Percentiles rank a stretch among this genome's conserved stretches.
phyloP scores from a whole-genome alignment of 768 basidiomycete genomes.

The Hygrocybe coccinea region DNA sequence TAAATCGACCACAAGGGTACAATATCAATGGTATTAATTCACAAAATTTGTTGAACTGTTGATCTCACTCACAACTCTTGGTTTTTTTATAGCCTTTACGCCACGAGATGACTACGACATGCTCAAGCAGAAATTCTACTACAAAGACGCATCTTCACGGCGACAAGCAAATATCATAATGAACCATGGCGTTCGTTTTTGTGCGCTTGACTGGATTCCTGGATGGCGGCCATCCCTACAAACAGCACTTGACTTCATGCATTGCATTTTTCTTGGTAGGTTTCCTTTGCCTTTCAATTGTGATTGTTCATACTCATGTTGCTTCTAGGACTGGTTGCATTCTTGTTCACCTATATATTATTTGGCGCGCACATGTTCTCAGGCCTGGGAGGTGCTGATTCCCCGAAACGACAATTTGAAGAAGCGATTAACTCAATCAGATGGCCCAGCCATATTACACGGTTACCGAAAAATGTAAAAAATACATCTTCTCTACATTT shows the following conservation, averaged over 20 bases:
- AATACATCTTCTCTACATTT: conserved; percentile 2
- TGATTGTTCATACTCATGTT: background rate
- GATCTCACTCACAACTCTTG: background rate
- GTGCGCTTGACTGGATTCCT: conserved; percentile 22
- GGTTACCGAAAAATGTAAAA: conserved; percentile 31
- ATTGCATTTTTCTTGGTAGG: conserved; percentile 25
- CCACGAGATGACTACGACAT: conserved; percentile 15
- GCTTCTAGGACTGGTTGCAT: conserved; percentile 14
- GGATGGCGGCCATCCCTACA: conserved; percentile 24
- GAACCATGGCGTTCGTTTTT: conserved; percentile 20
- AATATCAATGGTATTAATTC: conserved; percentile 2
- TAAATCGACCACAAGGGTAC: conserved; percentile 15
- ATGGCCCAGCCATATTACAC: conserved; percentile 30
- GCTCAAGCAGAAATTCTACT: conserved; percentile 15
- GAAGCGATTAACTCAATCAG: background rate
- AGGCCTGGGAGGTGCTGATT: conserved; percentile 20
- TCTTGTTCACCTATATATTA: conserved; percentile 20
- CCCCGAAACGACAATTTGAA: conserved; percentile 4
- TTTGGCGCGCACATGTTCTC: conserved; percentile 24
- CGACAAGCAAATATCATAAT: conserved; percentile 16
- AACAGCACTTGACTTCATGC: conserved; percentile 30
- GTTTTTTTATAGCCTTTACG: conserved; percentile 2
- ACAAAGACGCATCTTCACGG: conserved; percentile 1
- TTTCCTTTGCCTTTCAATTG: background rate
- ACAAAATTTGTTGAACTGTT: background rate